Percentiles rank a stretch among this genome's conserved stretches.
Evolutionary conservation across 2,329 filamentous ascomycete genomes (phyloP).

Genomic region (Clonostachys sp.): DNA sequence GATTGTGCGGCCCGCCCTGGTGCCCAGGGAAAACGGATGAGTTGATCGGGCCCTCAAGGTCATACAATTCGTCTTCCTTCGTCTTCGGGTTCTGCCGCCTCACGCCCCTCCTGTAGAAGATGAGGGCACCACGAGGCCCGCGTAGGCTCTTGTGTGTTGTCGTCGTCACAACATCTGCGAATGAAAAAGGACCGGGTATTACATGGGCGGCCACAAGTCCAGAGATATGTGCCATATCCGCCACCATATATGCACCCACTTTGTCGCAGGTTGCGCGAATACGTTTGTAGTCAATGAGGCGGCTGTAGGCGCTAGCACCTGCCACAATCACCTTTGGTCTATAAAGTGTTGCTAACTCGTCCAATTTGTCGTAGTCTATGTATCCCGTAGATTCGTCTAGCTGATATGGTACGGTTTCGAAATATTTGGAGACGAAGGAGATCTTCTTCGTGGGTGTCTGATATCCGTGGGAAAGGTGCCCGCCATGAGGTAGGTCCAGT

Average conservation of each 20-base stretch:
- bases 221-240: conserved; percentile 97
- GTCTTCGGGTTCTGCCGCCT: conserved; percentile 79
- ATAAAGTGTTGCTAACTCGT: conserved; percentile 83
- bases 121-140: conserved; percentile 92
- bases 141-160: conserved; percentile 97
- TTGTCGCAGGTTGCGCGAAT: conserved; percentile 91
- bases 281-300: conserved; percentile 89
- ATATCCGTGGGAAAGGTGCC: conserved; percentile 94
- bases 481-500: conserved; percentile 91
- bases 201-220: conserved; percentile 90
- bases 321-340: conserved; percentile 94
- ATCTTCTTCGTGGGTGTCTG: conserved; percentile 94
- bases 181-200: conserved; percentile 81
- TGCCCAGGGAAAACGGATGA: conserved; percentile 96
- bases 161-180: conserved; percentile 93
- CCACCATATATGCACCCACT: conserved; percentile 85
- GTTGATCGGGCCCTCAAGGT: conserved; percentile 92
- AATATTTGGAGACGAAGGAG: conserved; percentile 98
- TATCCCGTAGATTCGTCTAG: conserved; percentile 85
- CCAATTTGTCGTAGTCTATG: conserved; percentile 92
- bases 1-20: conserved; percentile 97
- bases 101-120: conserved; percentile 95
- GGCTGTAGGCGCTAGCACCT: conserved; percentile 92
- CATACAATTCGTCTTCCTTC: conserved; percentile 80
- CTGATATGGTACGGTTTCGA: conserved; percentile 94